These are phyloP conservation scores for Prunella vulgaris DNA, from an alignment of 257 asterid species.

Conservation along the genomic window DNA sequence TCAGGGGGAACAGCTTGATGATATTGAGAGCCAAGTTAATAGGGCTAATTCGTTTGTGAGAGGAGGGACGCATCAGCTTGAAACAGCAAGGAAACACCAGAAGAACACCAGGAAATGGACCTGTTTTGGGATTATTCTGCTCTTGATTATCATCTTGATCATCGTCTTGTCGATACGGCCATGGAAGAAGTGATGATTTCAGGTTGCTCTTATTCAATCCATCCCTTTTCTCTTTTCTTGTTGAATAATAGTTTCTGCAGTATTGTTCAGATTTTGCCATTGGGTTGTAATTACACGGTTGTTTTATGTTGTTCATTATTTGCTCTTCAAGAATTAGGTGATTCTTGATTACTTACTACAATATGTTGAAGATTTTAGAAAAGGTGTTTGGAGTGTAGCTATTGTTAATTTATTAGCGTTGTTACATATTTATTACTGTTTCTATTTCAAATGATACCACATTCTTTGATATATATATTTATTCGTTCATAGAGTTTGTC, in stretches of 20 bases:
- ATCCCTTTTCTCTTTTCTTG: background rate
- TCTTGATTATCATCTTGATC: slow-evolving; percentile 45
- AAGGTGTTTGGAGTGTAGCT: background rate
- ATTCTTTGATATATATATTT: background rate
- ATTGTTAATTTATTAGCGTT: slow-evolving; percentile 9
- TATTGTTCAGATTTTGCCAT: background rate
- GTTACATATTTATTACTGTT: background rate
- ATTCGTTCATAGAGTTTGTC: background rate
- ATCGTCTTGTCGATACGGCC: slow-evolving; percentile 52
- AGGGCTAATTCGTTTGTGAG: slow-evolving; percentile 49
- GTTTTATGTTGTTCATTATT: background rate
- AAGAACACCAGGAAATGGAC: slow-evolving; percentile 62
- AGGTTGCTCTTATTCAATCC: no score
- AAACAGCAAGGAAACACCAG: slow-evolving; percentile 56
- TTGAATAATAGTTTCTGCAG: background rate
- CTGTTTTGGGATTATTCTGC: slow-evolving; percentile 40
- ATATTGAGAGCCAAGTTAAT: slow-evolving; percentile 60
- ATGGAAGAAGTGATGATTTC: slow-evolving; percentile 28
- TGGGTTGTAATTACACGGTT: background rate
- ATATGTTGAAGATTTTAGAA: background rate
- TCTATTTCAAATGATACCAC: background rate
- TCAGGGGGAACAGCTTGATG: slow-evolving; percentile 67
- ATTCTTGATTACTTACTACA: background rate
- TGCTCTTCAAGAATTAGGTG: slow-evolving; percentile 14
- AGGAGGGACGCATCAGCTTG: slow-evolving; percentile 49